Conservation (phyloP, 1,139 yeast genomes). For the Scheffersomyces lignicola region DNA sequence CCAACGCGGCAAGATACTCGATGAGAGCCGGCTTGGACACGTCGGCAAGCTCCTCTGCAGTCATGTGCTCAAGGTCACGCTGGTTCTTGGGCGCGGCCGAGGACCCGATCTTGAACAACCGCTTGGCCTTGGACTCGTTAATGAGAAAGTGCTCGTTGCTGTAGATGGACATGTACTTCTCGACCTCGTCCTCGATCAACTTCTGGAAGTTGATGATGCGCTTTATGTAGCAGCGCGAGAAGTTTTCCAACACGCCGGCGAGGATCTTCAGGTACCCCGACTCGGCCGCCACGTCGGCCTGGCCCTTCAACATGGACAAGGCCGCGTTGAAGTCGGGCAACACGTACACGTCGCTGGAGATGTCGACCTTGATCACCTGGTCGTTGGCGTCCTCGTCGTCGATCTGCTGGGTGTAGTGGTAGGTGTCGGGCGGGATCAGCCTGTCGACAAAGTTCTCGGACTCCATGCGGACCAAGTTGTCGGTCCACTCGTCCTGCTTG, state of each 20-base stretch:
- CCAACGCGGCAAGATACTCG: constrained; percentile 81
- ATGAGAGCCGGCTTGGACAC: constrained; percentile 74
- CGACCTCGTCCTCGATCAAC: constrained; percentile 59
- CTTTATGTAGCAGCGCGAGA: constrained; percentile 59
- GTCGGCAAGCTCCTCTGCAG: constrained; percentile 47
- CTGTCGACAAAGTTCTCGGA: constrained; percentile 61
- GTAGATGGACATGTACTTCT: constrained; percentile 43
- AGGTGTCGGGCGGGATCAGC: constrained; percentile 67
- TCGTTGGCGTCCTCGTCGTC: constrained; percentile 50
- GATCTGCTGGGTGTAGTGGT: constrained; percentile 38
- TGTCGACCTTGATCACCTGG: constrained; percentile 58
- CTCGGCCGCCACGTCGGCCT: constrained; percentile 89
- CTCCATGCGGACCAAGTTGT: constrained; percentile 64
- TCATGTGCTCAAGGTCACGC: constrained; percentile 44
- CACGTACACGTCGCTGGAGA: constrained; percentile 73
- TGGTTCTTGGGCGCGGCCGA: constrained; percentile 12
- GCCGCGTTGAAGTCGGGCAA: constrained; percentile 49
- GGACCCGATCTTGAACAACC: constrained; percentile 42
- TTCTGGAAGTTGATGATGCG: constrained; percentile 64
- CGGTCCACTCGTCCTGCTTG: constrained; percentile 83
- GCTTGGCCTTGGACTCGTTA: constrained; percentile 43
- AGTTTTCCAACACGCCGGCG: constrained; percentile 78
- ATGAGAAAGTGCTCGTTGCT: constrained; percentile 41
- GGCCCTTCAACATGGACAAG: constrained; percentile 82
- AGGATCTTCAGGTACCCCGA: constrained; percentile 81